Base-by-base conservation (phyloP, 2,329 filamentous ascomycete genomes). In the Calonectria ilicicola region DNA sequence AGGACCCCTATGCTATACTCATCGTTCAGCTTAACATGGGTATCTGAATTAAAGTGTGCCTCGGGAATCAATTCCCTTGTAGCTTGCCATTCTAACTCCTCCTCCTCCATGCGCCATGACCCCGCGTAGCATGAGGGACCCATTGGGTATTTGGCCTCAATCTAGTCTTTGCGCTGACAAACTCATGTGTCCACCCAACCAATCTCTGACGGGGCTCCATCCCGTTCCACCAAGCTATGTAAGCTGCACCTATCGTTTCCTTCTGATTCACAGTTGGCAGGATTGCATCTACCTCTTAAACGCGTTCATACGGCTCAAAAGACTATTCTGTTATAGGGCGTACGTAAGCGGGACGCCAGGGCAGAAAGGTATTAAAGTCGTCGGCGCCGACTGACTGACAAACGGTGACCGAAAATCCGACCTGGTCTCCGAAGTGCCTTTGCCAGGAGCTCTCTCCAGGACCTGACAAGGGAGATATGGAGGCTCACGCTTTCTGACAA, bases 331-430 rank as follows among this genome's bases (percentile, higher is more conserved):
- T n/a, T 21, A 19, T 69, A 49, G 58, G 58, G 66, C 60, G 70
- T 69, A 72, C 70, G 70, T 72, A 58, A 72, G 66, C 70, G 23
- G 29, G 10, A 35, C n/a, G 8, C 26, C 27, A 23, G n/a, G 8
- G 9, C 46, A 46, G 9, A 21, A 23, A 27, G 35, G 26, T 56
- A 49, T 23, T 38, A 47, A 26, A 23, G 44, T 53, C 56, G 44
- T 38, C 56, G 66, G 27, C 42, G 46, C 47, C 42, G 49, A 46
- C 60, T 49, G 49, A 46, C 60, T 35, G 26, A 10, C 63, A 40
- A 17, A 32, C 44, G 10, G 46, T 35, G 21, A 65, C 21, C 17
- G 23, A 62, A 44, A 29, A 8, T 14, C 14, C 17, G 6, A 38
- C 17, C 27, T 62, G 35, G 35, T 62, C 58, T 44, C 23, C 38